A percentile compares a stretch with the other conserved stretches of the same genome.
Conservation (phyloP, 176 grass and related monocot genomes). For the Alloteropsis semialata region DNA sequence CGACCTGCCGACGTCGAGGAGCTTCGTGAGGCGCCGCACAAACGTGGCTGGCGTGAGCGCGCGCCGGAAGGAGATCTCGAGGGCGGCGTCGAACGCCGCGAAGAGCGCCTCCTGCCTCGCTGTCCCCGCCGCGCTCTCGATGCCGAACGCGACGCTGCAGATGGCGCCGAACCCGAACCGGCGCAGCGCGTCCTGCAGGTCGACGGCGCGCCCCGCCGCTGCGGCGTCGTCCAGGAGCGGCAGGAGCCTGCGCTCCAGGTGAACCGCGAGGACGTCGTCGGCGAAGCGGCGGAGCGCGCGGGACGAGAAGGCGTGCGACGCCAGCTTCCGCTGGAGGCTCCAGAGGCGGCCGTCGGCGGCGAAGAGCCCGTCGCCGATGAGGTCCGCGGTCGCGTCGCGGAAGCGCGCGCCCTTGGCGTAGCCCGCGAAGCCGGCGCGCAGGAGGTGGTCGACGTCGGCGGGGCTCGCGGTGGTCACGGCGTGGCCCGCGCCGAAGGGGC, state of each 20-base stretch:
- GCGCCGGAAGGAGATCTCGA: conserved; percentile 51
- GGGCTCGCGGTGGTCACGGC: conserved; percentile 52
- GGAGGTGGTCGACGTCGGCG: conserved; percentile 52
- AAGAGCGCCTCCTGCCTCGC: conserved; percentile 33
- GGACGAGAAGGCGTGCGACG: conserved; percentile 55
- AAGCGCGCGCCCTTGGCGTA: conserved; percentile 43
- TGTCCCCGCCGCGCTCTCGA: conserved; percentile 13
- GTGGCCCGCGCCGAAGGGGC: conserved; percentile 23
- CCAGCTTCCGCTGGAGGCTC: conserved; percentile 61
- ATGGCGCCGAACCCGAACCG: conserved; percentile 65
- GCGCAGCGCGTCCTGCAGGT: conserved; percentile 61
- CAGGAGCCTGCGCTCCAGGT: conserved; percentile 28
- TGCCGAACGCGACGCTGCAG: conserved; percentile 66
- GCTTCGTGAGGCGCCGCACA: conserved; percentile 31
- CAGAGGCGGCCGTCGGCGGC: conserved; percentile 46
- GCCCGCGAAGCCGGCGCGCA: conserved; percentile 43
- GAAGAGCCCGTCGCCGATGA: conserved; percentile 63
- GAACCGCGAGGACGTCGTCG: conserved; percentile 27
- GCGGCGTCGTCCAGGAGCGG: conserved; percentile 45
- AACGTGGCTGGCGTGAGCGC: conserved; percentile 36
- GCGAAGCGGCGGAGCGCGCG: conserved; percentile 39
- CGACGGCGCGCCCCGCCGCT: conserved; percentile 8
- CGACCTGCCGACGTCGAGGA: conserved; percentile 52
- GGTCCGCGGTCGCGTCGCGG: conserved; percentile 20
- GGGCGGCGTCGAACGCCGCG: conserved; percentile 54